Base-by-base conservation (phyloP, 1,284 basidiomycete species). In the Filobasidium uniguttulatum region DNA sequence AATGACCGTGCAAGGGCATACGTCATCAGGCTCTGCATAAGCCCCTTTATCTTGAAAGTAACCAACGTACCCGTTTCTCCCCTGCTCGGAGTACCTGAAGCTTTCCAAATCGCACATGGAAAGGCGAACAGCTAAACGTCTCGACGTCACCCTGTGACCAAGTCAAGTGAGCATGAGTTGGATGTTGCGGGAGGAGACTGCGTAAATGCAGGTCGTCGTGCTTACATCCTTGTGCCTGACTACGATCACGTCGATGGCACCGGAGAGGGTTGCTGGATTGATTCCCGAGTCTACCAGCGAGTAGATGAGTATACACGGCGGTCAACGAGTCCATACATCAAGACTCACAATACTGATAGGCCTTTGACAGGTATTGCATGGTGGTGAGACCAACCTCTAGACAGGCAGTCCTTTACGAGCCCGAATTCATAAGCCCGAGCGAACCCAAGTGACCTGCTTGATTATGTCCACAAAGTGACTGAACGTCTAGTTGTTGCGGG, bases 101-200 rank as follows among this genome's bases (percentile, higher is more conserved):
- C 75, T 98, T 98, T 50, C 94, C 94, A 67, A 98, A 98, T 51
- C 94, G 76, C 36, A 99, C 91, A 69, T 98, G 94, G 63, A 98
- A 99, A 0, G 94, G 94, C 14, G 89, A 90, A 64, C 89, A 94
- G 2, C 80, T 84, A 29, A 96, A 78, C 59, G 84, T 83, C 20
- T 75, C 75, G 15, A 65, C 61, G 23, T 67, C 68, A 44, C 64
- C 45, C 59, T 60, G 50, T 3, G 22, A 31, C 15, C 6, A 19
- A n/a, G n/a, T n/a, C n/a, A n/a, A n/a, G n/a, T n/a, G n/a, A n/a
- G n/a, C n/a, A n/a, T n/a, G n/a, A n/a, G n/a, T n/a, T n/a, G n/a
- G n/a, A n/a, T n/a, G 19, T 15, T 10, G 37, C 10, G n/a, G n/a
- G 10, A 34, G 10, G 31, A 34, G 31, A n/a, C n/a, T n/a, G n/a